Percentiles rank a stretch among this genome's conserved stretches.
These are phyloP conservation scores for Eimeria falciformis DNA, from an alignment of 169 alveolate genomes.

Conservation along the genomic window DNA sequence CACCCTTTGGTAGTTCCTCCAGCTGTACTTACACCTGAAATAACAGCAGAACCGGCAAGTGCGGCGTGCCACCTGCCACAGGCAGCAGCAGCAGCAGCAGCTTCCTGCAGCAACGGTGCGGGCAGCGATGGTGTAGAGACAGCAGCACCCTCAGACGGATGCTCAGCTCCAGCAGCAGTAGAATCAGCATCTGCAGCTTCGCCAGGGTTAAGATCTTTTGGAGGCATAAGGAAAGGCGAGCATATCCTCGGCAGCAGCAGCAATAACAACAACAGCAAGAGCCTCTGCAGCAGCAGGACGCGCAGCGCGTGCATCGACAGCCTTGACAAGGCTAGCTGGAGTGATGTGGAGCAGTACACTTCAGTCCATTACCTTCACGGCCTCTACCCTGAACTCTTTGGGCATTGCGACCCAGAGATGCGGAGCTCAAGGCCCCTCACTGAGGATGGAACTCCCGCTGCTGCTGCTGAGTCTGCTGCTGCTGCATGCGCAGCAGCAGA, in stretches of 20 bases:
- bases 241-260: background rate
- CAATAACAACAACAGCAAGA: background rate
- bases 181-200: no score
- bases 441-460: background rate
- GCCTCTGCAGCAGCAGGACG: constrained; percentile 1
- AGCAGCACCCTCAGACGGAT: no score
- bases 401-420: background rate
- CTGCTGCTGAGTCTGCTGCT: background rate
- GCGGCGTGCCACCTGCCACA: background rate
- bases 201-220: no score
- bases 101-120: no score
- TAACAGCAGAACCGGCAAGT: background rate
- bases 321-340: background rate
- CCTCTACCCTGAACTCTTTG: background rate
- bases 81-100: background rate
- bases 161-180: no score
- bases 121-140: no score
- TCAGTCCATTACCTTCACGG: background rate
- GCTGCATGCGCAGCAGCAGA: constrained; percentile 14
- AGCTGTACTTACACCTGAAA: background rate
- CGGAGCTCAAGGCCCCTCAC: background rate
- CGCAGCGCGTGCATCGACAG: background rate
- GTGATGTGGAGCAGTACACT: background rate
- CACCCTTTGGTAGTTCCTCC: background rate
- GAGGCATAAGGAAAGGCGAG: no score